Evolutionary conservation across 768 basidiomycete genomes (phyloP).

Genomic region (Sarcodon sp.): DNA sequence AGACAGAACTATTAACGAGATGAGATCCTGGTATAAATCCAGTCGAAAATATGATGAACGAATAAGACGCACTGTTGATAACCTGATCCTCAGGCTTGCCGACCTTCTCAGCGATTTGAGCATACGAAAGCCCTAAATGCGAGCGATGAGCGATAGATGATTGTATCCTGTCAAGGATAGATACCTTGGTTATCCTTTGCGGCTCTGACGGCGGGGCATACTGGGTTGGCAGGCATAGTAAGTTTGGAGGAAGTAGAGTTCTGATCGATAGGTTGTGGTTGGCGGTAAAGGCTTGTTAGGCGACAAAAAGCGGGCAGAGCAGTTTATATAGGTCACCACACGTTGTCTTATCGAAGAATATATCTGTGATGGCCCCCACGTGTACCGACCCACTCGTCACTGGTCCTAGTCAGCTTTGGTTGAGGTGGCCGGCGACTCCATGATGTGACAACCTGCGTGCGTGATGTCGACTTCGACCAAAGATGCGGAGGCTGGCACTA

Average conservation of each 20-base stretch:
- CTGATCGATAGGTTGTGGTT: background rate
- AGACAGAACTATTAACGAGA: too few relatives aligned
- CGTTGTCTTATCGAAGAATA: too few relatives aligned
- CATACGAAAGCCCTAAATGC: constrained; percentile 32
- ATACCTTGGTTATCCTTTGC: constrained; percentile 40
- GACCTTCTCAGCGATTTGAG: constrained; percentile 31
- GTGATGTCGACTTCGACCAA: too few relatives aligned
- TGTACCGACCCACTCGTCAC: too few relatives aligned
- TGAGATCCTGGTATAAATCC: background rate
- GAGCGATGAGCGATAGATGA: background rate
- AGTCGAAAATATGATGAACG: background rate
- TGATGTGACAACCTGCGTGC: too few relatives aligned
- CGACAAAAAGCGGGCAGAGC: too few relatives aligned
- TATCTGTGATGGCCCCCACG: too few relatives aligned
- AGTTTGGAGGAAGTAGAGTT: constrained; percentile 1
- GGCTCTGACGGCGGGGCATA: constrained; percentile 43
- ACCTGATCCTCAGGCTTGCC: constrained; percentile 33
- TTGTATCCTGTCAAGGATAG: background rate
- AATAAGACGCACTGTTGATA: constrained; percentile 30
- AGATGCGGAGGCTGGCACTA: too few relatives aligned
- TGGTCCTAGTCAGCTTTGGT: too few relatives aligned
- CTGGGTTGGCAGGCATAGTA: constrained; percentile 36
- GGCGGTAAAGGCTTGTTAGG: too few relatives aligned
- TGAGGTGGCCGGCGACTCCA: too few relatives aligned
- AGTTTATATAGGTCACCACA: too few relatives aligned